phyloP scores from a whole-genome alignment of 192 early-diverging fungal genomes.

The Geosiphon pyriformis region DNA sequence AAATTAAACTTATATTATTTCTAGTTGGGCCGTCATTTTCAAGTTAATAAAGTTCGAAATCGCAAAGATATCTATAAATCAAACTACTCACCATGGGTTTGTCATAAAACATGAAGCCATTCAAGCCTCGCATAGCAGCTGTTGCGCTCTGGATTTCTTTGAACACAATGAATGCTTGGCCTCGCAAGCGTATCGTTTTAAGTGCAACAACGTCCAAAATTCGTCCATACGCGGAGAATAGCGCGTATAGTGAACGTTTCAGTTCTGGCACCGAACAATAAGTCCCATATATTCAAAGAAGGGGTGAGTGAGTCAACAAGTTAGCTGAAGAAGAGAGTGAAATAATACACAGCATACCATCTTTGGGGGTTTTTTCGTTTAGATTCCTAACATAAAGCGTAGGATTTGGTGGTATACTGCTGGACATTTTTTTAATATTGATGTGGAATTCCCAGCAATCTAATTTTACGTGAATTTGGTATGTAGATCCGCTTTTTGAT shows the following conservation, averaged over 20 bases:
- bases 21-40: too few species aligned
- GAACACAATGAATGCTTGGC: slow-evolving; percentile 94
- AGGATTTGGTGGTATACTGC: slow-evolving; percentile 56
- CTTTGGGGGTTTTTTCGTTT: slow-evolving; percentile 64
- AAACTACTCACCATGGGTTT: slow-evolving; percentile 64
- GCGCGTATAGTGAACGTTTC: slow-evolving; percentile 62
- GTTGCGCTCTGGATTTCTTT: slow-evolving; percentile 79
- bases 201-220: slow-evolving; percentile 83
- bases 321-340: background rate
- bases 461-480: too few species aligned
- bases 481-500: too few species aligned
- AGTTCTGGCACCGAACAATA: slow-evolving; percentile 45
- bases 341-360: slow-evolving; percentile 42
- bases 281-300: too few species aligned
- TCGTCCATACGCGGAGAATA: slow-evolving; percentile 84
- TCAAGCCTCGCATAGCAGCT: slow-evolving; percentile 76
- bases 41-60: too few species aligned
- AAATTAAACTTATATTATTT: too few species aligned
- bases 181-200: slow-evolving; percentile 78
- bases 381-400: slow-evolving; percentile 81
- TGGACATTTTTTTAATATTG: background rate
- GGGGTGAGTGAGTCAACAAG: background rate
- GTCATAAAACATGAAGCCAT: slow-evolving; percentile 86
- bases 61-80: background rate
- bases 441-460: too few species aligned